These are phyloP conservation scores for Aspergillus kassunensis DNA, from an alignment of 495 filamentous ascomycete genomes.

Conservation along the genomic window DNA sequence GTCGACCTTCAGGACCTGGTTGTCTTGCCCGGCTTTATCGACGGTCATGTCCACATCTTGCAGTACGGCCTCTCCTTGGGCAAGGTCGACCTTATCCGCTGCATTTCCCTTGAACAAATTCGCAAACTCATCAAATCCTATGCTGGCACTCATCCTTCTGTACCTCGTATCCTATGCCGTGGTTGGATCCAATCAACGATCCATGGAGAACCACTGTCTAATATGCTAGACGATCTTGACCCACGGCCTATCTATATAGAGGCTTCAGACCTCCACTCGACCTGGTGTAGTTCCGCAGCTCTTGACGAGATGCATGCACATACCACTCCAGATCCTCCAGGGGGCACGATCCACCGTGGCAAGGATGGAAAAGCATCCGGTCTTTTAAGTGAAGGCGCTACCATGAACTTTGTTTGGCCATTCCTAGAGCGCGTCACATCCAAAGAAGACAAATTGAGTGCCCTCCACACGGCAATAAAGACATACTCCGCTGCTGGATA, in stretches of 20 bases:
- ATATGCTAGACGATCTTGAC: slow-evolving; percentile 48
- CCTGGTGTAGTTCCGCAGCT: slow-evolving; percentile 57
- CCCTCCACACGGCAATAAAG: slow-evolving; percentile 34
- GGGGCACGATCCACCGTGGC: slow-evolving; percentile 54
- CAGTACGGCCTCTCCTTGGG: slow-evolving; percentile 56
- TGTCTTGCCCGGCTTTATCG: slow-evolving; percentile 61
- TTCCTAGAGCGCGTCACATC: slow-evolving; percentile 48
- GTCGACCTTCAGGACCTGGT: slow-evolving; percentile 46
- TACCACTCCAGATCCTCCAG: slow-evolving; percentile 45
- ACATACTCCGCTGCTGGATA: slow-evolving; percentile 55
- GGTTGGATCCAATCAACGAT: slow-evolving; percentile 61
- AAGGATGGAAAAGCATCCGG: slow-evolving; percentile 48
- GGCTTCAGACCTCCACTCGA: slow-evolving; percentile 57
- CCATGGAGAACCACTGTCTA: slow-evolving; percentile 42
- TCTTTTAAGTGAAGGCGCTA: slow-evolving; percentile 53
- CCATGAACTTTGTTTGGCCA: slow-evolving; percentile 58
- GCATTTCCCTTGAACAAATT: slow-evolving; percentile 53
- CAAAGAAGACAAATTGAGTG: slow-evolving; percentile 45
- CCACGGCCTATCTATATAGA: slow-evolving; percentile 59
- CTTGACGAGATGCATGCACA: slow-evolving; percentile 48
- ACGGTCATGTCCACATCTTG: slow-evolving; percentile 61
- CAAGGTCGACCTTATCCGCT: slow-evolving; percentile 52
- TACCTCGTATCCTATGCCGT: slow-evolving; percentile 50
- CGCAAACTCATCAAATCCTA: slow-evolving; percentile 45
- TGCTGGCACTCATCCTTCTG: slow-evolving; percentile 45